Conservation (phyloP, 2,329 filamentous ascomycete genomes). For the Chaetomiaceae sp. region DNA sequence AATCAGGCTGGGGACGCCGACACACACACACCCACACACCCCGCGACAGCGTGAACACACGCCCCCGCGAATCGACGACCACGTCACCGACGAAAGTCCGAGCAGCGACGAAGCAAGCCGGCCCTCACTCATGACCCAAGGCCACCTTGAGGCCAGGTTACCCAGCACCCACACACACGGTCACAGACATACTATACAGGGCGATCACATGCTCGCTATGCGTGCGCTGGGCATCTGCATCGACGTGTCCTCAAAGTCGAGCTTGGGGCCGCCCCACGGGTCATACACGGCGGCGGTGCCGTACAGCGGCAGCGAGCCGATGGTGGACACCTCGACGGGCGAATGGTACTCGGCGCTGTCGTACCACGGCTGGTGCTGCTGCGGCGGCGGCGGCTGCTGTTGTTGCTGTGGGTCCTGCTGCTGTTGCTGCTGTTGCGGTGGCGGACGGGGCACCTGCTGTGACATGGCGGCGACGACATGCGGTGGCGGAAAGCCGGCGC, state of each 20-base stretch:
- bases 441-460: constrained; percentile 22
- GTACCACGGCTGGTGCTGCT: constrained; percentile 48
- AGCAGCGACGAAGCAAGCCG: too few species aligned
- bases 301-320: constrained; percentile 46
- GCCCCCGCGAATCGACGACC: too few species aligned
- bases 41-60: too few species aligned
- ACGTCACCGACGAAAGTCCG: too few species aligned
- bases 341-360: constrained; percentile 45
- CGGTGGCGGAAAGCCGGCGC: constrained; percentile 29
- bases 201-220: constrained; percentile 47
- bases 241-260: constrained; percentile 51
- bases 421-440: constrained; percentile 29
- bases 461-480: constrained; percentile 15
- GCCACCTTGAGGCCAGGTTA: too few species aligned
- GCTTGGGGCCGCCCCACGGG: constrained; percentile 45
- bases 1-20: too few species aligned
- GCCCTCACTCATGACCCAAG: too few species aligned
- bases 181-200: too few species aligned
- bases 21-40: too few species aligned
- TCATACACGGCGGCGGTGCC: constrained; percentile 46
- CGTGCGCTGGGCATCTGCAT: constrained; percentile 55
- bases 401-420: constrained; percentile 34
- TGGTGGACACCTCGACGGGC: constrained; percentile 51
- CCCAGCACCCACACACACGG: too few species aligned
- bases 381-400: constrained; percentile 31